Percentiles rank a stretch among this genome's conserved stretches.
Evolutionary conservation across 495 filamentous ascomycete species (phyloP).

Genomic region (Poronia punctata): DNA sequence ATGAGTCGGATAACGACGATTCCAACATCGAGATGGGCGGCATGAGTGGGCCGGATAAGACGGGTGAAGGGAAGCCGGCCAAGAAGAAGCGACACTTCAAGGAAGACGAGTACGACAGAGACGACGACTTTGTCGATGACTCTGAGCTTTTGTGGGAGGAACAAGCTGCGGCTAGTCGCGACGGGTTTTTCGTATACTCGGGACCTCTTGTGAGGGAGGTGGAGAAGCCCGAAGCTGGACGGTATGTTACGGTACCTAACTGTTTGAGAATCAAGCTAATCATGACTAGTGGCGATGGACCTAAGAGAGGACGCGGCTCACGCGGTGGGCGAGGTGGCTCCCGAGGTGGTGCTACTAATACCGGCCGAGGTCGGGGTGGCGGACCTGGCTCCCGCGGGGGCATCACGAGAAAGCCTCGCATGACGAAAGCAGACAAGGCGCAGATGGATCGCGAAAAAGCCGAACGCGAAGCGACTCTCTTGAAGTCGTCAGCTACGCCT

Average conservation of each 20-base stretch:
- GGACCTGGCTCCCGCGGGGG: conserved; percentile 75
- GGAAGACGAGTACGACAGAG: conserved; percentile 92
- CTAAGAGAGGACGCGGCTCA: conserved; percentile 65
- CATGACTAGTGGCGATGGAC: conserved; percentile 58
- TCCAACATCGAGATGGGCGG: conserved; percentile 76
- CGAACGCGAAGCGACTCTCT: conserved; percentile 30
- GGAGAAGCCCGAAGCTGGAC: conserved; percentile 63
- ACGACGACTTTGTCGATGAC: conserved; percentile 96
- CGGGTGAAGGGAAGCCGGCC: conserved; percentile 54
- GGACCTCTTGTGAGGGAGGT: conserved; percentile 80
- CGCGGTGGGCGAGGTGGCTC: conserved; percentile 47
- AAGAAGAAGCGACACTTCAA: conserved; percentile 73
- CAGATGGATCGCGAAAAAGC: conserved; percentile 56
- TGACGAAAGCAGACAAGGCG: conserved; percentile 75
- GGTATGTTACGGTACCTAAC: conserved; percentile 38
- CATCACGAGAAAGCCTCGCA: conserved; percentile 68
- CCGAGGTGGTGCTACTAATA: conserved; percentile 47
- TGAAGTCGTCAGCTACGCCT: conserved; percentile 10
- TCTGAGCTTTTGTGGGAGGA: conserved; percentile 94
- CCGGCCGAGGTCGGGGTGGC: conserved; percentile 49
- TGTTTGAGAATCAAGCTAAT: conserved; percentile 24
- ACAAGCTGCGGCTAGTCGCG: conserved; percentile 85
- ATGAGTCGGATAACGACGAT: conserved; percentile 57
- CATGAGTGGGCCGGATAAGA: conserved; percentile 49
- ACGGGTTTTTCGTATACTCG: conserved; percentile 86